phyloP scores from a whole-genome alignment of 306 rosid species.

The Dalbergia cultrata region DNA sequence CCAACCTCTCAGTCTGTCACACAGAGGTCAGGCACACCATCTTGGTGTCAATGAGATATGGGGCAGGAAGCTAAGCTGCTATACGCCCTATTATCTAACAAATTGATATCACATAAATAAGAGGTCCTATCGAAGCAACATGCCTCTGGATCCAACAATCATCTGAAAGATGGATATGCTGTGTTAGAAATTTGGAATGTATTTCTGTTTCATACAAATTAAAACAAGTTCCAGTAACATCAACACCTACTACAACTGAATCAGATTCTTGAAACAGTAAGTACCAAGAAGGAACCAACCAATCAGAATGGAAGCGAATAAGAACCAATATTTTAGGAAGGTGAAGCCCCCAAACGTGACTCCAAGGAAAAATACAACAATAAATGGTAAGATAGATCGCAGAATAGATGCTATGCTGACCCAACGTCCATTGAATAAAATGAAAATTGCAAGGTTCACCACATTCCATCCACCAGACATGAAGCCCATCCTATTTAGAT shows the following conservation, averaged over 20 bases:
- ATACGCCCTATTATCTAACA: constrained; percentile 12
- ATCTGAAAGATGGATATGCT: constrained; percentile 10
- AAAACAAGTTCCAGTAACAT: background rate
- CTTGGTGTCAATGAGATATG: background rate
- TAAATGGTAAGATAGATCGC: constrained; percentile 74
- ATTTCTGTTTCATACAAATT: constrained; percentile 44
- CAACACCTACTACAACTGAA: constrained; percentile 70
- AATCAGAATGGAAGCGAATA: constrained; percentile 68
- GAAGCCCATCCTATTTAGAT: constrained; percentile 79
- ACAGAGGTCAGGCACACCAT: background rate
- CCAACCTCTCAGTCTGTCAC: background rate
- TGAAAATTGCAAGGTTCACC: constrained; percentile 89
- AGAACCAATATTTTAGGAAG: constrained; percentile 69
- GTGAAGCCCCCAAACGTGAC: constrained; percentile 71
- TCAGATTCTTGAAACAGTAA: constrained; percentile 76
- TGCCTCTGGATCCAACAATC: background rate
- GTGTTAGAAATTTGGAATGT: constrained; percentile 26
- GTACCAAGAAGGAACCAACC: constrained; percentile 96
- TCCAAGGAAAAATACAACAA: constrained; percentile 68
- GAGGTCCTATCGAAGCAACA: constrained; percentile 3
- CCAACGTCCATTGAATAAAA: constrained; percentile 88
- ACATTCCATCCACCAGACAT: constrained; percentile 89
- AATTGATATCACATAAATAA: background rate
- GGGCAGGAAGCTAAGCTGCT: background rate
- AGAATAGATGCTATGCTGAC: constrained; percentile 71